Conservation (phyloP, 805 yeast genomes). For the Blastobotrys mokoenaii region DNA sequence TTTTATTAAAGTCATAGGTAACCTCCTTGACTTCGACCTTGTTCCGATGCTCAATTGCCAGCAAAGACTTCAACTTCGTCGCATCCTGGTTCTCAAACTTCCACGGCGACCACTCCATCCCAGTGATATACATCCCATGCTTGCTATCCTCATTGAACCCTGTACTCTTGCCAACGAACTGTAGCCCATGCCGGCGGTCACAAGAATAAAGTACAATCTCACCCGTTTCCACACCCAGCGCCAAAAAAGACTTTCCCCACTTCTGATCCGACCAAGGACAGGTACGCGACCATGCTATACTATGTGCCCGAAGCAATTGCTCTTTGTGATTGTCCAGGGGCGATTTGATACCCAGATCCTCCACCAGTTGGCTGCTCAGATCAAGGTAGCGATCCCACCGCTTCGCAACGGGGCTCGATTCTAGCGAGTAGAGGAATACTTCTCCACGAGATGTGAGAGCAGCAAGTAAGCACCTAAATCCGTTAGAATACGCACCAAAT, state of each 20-base stretch:
- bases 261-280: slow-evolving; percentile 1
- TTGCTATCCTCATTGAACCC: slow-evolving; percentile 3
- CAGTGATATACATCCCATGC: slow-evolving; percentile 7
- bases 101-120: slow-evolving; percentile 12
- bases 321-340: slow-evolving; percentile 2
- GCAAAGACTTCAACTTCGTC: neutral
- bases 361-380: slow-evolving; percentile 2
- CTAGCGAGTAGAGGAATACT: slow-evolving; percentile 10
- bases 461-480: slow-evolving; percentile 9
- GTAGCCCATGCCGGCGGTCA: neutral
- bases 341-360: neutral
- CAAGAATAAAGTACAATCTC: slow-evolving; percentile 8
- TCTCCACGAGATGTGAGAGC: slow-evolving; percentile 13
- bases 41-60: neutral
- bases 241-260: slow-evolving; percentile 18
- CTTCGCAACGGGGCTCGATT: slow-evolving; percentile 8
- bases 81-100: too few species aligned
- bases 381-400: slow-evolving; percentile 10
- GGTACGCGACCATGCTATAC: slow-evolving; percentile 13
- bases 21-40: neutral
- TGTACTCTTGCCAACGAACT: slow-evolving; percentile 2
- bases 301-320: slow-evolving; percentile 8
- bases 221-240: slow-evolving; percentile 19
- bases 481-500: too few species aligned
- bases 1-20: neutral